A percentile compares a stretch with the other conserved stretches of the same genome.
Evolutionary conservation across 768 basidiomycete genomes (phyloP).

Genomic region (Rhodotorula graminis): DNA sequence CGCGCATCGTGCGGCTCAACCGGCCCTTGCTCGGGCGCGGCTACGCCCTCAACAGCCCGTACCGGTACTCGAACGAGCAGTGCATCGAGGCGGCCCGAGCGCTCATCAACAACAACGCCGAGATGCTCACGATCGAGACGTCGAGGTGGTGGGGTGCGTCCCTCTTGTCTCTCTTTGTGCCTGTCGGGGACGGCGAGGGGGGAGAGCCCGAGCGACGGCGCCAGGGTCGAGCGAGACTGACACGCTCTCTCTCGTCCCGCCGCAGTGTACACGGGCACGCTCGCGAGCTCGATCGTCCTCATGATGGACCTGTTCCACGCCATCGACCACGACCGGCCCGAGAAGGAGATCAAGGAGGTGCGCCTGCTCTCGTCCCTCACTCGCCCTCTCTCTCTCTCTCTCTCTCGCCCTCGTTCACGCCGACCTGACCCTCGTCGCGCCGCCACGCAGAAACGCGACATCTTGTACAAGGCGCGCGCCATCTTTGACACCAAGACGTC

Average conservation of each 20-base stretch:
- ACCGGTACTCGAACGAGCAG: constrained; percentile 21
- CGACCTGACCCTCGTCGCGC: too few relatives aligned
- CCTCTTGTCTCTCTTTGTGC: too few relatives aligned
- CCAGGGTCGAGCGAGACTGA: too few relatives aligned
- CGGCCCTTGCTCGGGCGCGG: constrained; percentile 38
- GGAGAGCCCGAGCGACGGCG: too few relatives aligned
- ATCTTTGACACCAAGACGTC: constrained; percentile 30
- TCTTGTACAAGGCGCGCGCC: constrained; percentile 17
- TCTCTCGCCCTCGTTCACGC: too few relatives aligned
- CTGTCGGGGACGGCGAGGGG: neutral
- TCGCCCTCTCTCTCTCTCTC: too few relatives aligned
- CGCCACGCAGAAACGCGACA: constrained; percentile 29
- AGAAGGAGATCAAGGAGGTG: constrained; percentile 24
- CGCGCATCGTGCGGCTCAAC: constrained; percentile 39
- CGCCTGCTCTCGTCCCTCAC: neutral
- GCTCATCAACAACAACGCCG: constrained; percentile 31
- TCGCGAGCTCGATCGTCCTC: constrained; percentile 32
- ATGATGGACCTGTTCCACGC: constrained; percentile 39
- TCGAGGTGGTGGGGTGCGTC: constrained; percentile 31
- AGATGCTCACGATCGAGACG: constrained; percentile 24
- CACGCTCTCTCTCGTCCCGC: too few relatives aligned
- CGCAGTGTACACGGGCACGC: constrained; percentile 33
- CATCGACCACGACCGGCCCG: constrained; percentile 32
- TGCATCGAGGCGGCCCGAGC: constrained; percentile 30
- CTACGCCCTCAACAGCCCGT: constrained; percentile 23